Conservation (phyloP, 805 yeast genomes). For the Cyberlindnera petersonii region DNA sequence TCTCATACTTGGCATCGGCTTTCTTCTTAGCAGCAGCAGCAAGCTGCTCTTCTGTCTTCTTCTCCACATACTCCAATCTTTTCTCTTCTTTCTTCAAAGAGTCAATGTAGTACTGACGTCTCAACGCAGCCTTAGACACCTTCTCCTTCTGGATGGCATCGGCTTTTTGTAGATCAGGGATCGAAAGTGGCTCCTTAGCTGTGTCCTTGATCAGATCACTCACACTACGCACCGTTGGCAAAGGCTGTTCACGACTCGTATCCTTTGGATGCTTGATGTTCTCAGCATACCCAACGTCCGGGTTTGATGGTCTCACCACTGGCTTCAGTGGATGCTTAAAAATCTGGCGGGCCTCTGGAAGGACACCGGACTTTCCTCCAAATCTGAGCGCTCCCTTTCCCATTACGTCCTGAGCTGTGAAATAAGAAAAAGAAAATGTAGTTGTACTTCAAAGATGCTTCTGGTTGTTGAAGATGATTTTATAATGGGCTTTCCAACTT, state of each 20-base stretch:
- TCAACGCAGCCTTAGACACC: slow-evolving; percentile 50
- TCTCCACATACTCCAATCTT: slow-evolving; percentile 33
- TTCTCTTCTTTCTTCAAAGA: slow-evolving; percentile 40
- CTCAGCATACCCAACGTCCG: slow-evolving; percentile 66
- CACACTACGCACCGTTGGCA: slow-evolving; percentile 53
- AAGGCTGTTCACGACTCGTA: slow-evolving; percentile 52
- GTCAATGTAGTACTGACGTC: slow-evolving; percentile 66
- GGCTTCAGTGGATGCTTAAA: slow-evolving; percentile 55
- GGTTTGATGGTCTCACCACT: slow-evolving; percentile 41
- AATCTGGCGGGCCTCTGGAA: slow-evolving; percentile 74
- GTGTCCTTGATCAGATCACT: slow-evolving; percentile 53
- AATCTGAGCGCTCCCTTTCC: slow-evolving; percentile 44
- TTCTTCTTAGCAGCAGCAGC: slow-evolving; percentile 27
- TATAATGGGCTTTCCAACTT: neutral
- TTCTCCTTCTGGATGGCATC: slow-evolving; percentile 28
- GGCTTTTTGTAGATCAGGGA: slow-evolving; percentile 22
- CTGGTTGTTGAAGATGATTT: no score
- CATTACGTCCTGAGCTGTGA: no score
- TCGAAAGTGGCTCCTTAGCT: slow-evolving; percentile 42
- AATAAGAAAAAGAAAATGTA: no score
- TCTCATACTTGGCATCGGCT: slow-evolving; percentile 37
- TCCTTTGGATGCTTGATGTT: slow-evolving; percentile 65
- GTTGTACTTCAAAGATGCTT: no score
- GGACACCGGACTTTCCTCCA: slow-evolving; percentile 69
- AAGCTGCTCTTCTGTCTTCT: slow-evolving; percentile 26